These are phyloP conservation scores for Kwoniella shandongensis DNA, from an alignment of 768 basidiomycete species.

Conservation along the genomic window DNA sequence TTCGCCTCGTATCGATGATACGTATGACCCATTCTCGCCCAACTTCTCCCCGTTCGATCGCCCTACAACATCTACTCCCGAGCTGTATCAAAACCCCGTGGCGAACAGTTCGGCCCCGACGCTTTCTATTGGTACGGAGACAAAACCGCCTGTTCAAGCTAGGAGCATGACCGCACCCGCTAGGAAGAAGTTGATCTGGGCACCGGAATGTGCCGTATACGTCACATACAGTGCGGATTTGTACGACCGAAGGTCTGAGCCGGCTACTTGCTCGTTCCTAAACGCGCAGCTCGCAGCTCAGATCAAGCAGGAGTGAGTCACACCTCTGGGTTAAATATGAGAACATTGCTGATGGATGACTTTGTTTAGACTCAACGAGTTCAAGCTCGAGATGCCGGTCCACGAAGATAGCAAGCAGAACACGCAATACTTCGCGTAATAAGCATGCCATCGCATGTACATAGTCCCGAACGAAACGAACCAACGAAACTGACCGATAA, in stretches of 20 bases:
- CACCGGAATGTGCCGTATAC: slow-evolving; percentile 88
- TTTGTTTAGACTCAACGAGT: slow-evolving; percentile 69
- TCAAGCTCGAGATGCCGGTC: slow-evolving; percentile 99
- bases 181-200: slow-evolving; percentile 77
- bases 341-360: neutral
- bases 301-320: slow-evolving; percentile 68
- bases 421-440: slow-evolving; percentile 51
- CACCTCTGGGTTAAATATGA: neutral
- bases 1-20: slow-evolving; percentile 33
- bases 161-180: slow-evolving; percentile 67
- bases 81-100: slow-evolving; percentile 73
- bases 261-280: slow-evolving; percentile 92
- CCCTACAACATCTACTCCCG: slow-evolving; percentile 13
- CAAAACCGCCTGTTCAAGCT: slow-evolving; percentile 20
- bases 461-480: too few relatives aligned
- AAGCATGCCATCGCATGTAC: too few relatives aligned
- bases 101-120: slow-evolving; percentile 87
- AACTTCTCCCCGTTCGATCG: slow-evolving; percentile 61
- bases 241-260: slow-evolving; percentile 93
- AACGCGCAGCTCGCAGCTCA: slow-evolving; percentile 92
- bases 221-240: slow-evolving; percentile 89
- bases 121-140: slow-evolving; percentile 60
- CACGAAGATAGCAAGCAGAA: slow-evolving; percentile 88
- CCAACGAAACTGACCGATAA: too few relatives aligned
- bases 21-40: slow-evolving; percentile 57